These are phyloP conservation scores for Penicillium sp. DNA, from an alignment of 2,329 filamentous ascomycete species.

Conservation along the genomic window DNA sequence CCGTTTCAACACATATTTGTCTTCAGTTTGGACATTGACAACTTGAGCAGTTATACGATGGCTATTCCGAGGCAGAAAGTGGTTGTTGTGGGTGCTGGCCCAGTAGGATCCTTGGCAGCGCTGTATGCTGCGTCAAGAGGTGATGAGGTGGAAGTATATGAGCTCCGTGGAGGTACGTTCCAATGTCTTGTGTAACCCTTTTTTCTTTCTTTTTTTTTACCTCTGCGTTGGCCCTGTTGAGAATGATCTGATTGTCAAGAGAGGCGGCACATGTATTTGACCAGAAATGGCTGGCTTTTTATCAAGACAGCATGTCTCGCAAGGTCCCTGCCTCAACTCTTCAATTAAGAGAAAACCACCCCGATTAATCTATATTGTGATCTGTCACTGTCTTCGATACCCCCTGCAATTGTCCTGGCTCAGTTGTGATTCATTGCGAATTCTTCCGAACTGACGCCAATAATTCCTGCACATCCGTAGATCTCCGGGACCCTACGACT, in stretches of 20 bases:
- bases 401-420: not conserved
- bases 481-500: conserved; percentile 79
- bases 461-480: conserved; percentile 50
- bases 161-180: conserved; percentile 78
- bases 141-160: conserved; percentile 89
- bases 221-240: not conserved
- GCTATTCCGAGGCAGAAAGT: conserved; percentile 59
- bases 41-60: conserved; percentile 8
- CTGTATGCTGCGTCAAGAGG: conserved; percentile 88
- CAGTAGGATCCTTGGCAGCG: conserved; percentile 87
- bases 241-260: not conserved
- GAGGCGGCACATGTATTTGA: not conserved
- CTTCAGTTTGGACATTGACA: not conserved
- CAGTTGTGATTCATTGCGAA: conserved; percentile 13
- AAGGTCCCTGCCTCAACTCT: conserved; percentile 10
- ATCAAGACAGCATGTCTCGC: conserved; percentile 6
- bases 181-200: conserved; percentile 1
- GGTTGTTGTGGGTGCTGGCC: conserved; percentile 85
- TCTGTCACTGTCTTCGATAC: not conserved
- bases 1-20: not conserved
- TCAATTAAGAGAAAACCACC: not conserved
- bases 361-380: not conserved
- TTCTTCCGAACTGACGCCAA: conserved; percentile 16
- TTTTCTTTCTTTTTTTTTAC: not conserved
- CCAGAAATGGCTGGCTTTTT: conserved; percentile 1